Conservation (phyloP, 2,329 filamentous ascomycete genomes). For the Botrytis galanthina region DNA sequence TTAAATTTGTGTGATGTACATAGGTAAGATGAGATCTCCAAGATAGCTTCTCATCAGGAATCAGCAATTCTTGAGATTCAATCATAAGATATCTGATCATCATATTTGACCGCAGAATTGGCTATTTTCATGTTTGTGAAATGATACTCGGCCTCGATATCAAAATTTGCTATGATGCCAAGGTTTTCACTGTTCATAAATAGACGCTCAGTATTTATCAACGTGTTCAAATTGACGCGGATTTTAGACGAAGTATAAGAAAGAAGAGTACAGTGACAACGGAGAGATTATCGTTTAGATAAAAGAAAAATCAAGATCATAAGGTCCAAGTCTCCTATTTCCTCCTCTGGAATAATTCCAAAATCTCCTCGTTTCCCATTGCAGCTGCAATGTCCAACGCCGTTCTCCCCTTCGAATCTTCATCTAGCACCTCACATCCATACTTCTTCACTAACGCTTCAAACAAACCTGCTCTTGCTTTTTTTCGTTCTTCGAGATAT, state of each 20-base stretch:
- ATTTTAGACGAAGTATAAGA: not conserved
- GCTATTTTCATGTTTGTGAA: not conserved
- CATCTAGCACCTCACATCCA: not conserved
- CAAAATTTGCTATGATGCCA: not conserved
- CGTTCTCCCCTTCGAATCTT: constrained; percentile 10
- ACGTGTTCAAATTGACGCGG: not conserved
- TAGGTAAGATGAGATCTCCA: not conserved
- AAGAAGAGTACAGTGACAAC: not conserved
- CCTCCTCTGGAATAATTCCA: not conserved
- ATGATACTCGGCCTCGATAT: not conserved
- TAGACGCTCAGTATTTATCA: not conserved
- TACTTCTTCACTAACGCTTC: not conserved
- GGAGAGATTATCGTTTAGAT: not conserved
- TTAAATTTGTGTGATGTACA: not conserved
- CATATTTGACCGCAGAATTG: not conserved
- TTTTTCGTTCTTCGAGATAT: no score
- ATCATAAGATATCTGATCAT: not conserved
- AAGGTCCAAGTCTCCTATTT: not conserved
- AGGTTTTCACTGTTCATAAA: not conserved
- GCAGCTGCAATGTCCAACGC: constrained; percentile 11
- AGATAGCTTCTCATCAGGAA: not conserved
- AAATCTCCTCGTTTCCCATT: not conserved
- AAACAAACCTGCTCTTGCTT: not conserved
- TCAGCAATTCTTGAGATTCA: not conserved
- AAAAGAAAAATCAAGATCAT: not conserved